A percentile compares a stretch with the other conserved stretches of the same genome.
Conservation (phyloP, 768 basidiomycete species). For the Dacryopinax primogenitus region DNA sequence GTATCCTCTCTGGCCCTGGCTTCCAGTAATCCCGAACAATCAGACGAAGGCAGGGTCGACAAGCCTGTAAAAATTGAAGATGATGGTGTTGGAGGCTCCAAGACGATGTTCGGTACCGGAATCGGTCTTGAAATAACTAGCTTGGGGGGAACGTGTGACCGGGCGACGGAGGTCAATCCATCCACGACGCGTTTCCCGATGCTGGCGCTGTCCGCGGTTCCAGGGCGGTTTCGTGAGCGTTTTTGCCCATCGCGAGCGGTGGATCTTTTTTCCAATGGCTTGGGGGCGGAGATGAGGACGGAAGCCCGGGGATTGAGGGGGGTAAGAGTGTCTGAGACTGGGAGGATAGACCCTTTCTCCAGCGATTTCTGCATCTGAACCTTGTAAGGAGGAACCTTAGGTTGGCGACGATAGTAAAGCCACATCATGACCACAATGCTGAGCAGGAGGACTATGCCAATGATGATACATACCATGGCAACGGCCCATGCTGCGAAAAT, state of each 20-base stretch:
- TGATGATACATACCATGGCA: background rate
- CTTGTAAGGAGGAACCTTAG: background rate
- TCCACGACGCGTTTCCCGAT: background rate
- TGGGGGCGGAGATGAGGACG: background rate
- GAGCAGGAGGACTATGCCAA: background rate
- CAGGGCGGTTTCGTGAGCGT: background rate
- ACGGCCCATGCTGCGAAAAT: background rate
- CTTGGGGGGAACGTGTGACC: background rate
- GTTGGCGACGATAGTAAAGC: background rate
- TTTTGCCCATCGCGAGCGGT: background rate
- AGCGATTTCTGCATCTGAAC: background rate
- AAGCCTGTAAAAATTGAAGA: background rate
- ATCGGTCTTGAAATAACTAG: conserved; percentile 12
- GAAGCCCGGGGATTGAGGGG: background rate
- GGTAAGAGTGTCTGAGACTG: background rate
- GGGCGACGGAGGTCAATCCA: background rate
- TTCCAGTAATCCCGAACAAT: too few species aligned
- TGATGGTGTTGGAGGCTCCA: conserved; percentile 1
- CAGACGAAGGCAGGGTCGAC: background rate
- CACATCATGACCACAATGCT: background rate
- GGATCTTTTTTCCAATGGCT: background rate
- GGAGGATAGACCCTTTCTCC: background rate
- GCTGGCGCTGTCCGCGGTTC: background rate
- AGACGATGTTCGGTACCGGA: conserved; percentile 10
- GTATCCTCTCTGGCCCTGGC: too few species aligned